phyloP scores from a whole-genome alignment of 2,329 filamentous ascomycete genomes.

The Alternaria triticimaculans region DNA sequence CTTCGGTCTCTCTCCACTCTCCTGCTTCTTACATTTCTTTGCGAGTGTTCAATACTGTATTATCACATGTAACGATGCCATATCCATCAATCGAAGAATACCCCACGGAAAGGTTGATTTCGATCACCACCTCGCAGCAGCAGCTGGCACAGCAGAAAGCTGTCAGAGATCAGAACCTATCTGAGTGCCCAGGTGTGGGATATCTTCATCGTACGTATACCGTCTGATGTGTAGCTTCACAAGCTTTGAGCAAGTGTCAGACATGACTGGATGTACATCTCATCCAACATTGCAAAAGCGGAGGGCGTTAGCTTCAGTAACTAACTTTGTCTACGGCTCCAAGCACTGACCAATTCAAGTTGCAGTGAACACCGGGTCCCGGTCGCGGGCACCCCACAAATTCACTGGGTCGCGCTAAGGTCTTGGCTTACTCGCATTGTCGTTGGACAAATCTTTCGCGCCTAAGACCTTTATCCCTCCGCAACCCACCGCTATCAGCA shows the following conservation, averaged over 20 bases:
- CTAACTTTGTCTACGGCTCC: neutral
- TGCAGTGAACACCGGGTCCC: neutral
- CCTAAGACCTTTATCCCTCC: constrained; percentile 6
- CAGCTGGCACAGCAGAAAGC: neutral
- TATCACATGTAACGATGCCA: constrained; percentile 8
- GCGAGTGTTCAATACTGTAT: constrained; percentile 25
- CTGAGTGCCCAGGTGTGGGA: neutral
- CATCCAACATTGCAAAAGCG: neutral
- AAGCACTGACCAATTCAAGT: neutral
- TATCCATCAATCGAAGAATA: neutral
- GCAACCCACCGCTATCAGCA: constrained; percentile 10
- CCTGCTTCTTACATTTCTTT: constrained; percentile 8
- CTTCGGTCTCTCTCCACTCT: constrained; percentile 26
- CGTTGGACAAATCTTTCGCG: constrained; percentile 24
- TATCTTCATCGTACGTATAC: neutral
- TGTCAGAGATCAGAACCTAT: neutral
- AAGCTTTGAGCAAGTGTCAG: neutral
- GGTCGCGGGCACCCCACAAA: constrained; percentile 8
- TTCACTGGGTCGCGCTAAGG: constrained; percentile 11
- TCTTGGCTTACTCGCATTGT: constrained; percentile 17
- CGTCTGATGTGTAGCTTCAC: neutral
- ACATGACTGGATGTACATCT: neutral
- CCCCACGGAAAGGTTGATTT: neutral
- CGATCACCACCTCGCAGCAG: neutral
- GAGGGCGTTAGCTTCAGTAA: neutral